phyloP scores from a whole-genome alignment of 331 rosid genomes.

The Quercus lobata region DNA sequence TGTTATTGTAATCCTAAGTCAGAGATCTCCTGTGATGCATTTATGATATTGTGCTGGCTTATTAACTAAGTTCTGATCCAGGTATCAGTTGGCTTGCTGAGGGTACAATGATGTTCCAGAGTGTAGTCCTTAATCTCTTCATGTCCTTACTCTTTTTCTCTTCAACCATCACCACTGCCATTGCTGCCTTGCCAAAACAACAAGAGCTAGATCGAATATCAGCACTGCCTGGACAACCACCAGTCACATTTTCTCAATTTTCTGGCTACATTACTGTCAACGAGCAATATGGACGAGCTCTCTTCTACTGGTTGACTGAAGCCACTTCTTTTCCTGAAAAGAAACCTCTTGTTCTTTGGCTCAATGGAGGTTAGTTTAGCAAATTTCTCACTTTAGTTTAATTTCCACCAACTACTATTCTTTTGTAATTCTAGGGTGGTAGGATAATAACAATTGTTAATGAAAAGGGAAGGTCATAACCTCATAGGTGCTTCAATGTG shows the following conservation, averaged over 20 bases:
- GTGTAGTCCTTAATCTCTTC: conserved; percentile 1
- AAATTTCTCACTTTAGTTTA: background rate
- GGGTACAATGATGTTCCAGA: conserved; percentile 22
- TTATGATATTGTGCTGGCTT: background rate
- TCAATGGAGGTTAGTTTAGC: conserved; percentile 69
- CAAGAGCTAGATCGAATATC: conserved; percentile 57
- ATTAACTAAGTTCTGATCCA: background rate
- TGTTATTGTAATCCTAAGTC: background rate
- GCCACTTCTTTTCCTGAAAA: conserved; percentile 33
- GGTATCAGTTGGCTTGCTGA: conserved; percentile 4
- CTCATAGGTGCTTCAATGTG: background rate
- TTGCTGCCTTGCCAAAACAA: conserved; percentile 17
- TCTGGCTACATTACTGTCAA: conserved; percentile 77
- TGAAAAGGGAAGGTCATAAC: background rate
- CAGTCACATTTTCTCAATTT: conserved; percentile 56
- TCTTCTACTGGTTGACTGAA: conserved; percentile 80
- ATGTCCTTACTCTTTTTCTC: background rate
- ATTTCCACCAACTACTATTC: no score
- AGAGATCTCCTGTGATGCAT: conserved; percentile 11
- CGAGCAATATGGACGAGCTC: conserved; percentile 62
- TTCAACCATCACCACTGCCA: background rate
- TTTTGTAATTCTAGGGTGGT: no score
- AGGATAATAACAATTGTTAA: background rate
- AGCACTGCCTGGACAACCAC: conserved; percentile 73
- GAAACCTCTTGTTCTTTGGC: conserved; percentile 86